phyloP scores from a whole-genome alignment of 208 protist genomes.

The Trypanosoma mega region DNA sequence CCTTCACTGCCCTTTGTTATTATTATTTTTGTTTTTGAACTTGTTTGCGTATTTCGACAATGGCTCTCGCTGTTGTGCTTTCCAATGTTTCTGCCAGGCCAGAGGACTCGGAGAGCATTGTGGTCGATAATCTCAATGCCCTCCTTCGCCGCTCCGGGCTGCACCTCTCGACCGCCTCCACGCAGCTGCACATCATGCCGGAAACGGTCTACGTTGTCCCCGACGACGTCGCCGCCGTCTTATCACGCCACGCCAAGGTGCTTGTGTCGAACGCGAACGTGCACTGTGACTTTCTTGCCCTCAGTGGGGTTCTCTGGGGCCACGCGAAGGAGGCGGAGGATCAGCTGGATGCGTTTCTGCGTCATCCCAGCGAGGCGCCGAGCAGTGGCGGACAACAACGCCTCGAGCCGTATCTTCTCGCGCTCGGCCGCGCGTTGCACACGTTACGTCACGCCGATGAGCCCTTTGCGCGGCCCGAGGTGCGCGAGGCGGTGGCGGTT shows the following conservation, averaged over 20 bases:
- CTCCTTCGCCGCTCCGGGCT: constrained; percentile 48
- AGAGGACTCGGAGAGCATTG: too few relatives aligned
- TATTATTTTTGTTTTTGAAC: too few relatives aligned
- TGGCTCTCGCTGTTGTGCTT: too few relatives aligned
- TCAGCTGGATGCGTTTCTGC: constrained; percentile 32
- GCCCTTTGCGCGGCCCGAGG: constrained; percentile 22
- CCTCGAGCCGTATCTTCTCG: constrained; percentile 1
- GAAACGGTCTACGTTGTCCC: constrained; percentile 54
- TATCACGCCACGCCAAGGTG: constrained; percentile 35
- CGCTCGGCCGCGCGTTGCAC: background rate
- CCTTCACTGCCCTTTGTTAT: too few relatives aligned
- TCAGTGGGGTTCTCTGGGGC: constrained; percentile 62
- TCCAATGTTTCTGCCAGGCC: too few relatives aligned
- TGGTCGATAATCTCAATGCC: constrained; percentile 30
- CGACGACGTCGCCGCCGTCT: constrained; percentile 31
- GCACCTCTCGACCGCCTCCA: constrained; percentile 39
- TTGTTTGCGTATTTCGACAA: too few relatives aligned
- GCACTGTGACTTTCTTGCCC: constrained; percentile 56
- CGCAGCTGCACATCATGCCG: constrained; percentile 60
- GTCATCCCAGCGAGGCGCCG: background rate
- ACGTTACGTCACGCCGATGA: constrained; percentile 32
- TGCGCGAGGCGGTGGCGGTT: constrained; percentile 33
- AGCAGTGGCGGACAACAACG: background rate
- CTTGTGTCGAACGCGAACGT: constrained; percentile 39
- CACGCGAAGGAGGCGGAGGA: constrained; percentile 45